Percentiles rank a stretch among this genome's conserved stretches.
Conservation (phyloP, 495 filamentous ascomycete species). For the Lasiosphaeriaceae sp. region DNA sequence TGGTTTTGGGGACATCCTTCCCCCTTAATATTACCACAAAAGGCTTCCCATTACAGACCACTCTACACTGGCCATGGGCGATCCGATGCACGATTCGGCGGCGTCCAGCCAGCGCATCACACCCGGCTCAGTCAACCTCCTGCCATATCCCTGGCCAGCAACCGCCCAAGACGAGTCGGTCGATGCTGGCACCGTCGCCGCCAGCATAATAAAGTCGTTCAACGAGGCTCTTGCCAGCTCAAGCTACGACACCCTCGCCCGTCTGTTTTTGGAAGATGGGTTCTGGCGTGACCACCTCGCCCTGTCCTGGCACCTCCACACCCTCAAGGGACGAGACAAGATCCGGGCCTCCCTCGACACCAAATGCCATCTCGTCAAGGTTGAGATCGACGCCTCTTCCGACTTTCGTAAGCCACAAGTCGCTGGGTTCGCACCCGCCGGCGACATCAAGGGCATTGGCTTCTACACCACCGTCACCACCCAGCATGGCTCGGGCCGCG, state of each 20-base stretch:
- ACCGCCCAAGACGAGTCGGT: conserved; percentile 22
- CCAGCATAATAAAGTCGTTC: conserved; percentile 39
- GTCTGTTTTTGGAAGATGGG: conserved; percentile 51
- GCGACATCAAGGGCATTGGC: conserved; percentile 45
- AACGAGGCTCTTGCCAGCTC: conserved; percentile 42
- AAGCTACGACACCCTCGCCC: conserved; percentile 31
- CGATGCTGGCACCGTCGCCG: conserved; percentile 46
- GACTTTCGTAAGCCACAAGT: conserved; percentile 45
- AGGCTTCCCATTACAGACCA: too few species aligned
- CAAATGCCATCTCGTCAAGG: conserved; percentile 34
- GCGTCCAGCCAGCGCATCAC: conserved; percentile 52
- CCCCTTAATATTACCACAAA: too few species aligned
- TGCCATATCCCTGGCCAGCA: conserved; percentile 39
- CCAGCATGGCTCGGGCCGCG: conserved; percentile 51
- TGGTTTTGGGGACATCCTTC: too few species aligned
- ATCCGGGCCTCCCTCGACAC: conserved; percentile 48
- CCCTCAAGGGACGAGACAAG: conserved; percentile 50
- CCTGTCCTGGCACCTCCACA: conserved; percentile 57
- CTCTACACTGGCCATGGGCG: not conserved
- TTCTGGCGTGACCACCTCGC: conserved; percentile 65
- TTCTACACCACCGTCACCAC: conserved; percentile 53
- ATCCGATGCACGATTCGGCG: conserved; percentile 1
- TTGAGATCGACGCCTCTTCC: conserved; percentile 49
- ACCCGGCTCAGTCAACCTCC: conserved; percentile 56
- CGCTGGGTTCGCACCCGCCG: conserved; percentile 40